Evolutionary conservation across 345 rosid species (phyloP).

Genomic region (Boechera stricta): DNA sequence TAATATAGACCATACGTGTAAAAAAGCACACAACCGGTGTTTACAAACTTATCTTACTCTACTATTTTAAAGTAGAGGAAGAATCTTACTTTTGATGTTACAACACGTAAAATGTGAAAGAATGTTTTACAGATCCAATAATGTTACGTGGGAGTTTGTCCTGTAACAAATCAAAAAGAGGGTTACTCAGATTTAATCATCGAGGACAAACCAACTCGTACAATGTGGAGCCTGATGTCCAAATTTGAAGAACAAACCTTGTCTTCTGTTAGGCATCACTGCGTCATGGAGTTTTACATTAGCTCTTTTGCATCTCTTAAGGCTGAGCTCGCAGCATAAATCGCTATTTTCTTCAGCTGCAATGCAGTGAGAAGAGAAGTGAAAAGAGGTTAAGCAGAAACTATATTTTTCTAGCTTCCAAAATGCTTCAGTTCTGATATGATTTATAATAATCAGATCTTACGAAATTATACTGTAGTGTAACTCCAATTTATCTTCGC

Average conservation of each 20-base stretch:
- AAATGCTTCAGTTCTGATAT: not conserved
- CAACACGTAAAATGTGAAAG: not conserved
- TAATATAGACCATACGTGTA: not conserved
- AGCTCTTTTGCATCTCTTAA: slow-evolving; percentile 32
- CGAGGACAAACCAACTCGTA: not conserved
- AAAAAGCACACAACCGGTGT: not conserved
- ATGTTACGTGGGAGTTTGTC: not conserved
- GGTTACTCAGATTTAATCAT: not conserved
- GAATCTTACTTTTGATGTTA: not conserved
- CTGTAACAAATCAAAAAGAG: slow-evolving; percentile 14
- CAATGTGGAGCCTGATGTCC: slow-evolving; percentile 15
- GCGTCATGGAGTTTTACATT: slow-evolving; percentile 17
- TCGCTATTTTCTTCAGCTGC: slow-evolving; percentile 40
- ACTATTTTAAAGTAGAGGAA: not conserved
- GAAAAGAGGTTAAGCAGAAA: slow-evolving; percentile 1
- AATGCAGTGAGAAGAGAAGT: slow-evolving; percentile 13
- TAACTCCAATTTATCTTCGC: slow-evolving; percentile 76
- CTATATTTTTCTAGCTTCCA: not conserved
- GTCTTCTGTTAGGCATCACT: slow-evolving; percentile 19
- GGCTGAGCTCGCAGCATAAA: slow-evolving; percentile 47
- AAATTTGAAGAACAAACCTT: slow-evolving; percentile 22
- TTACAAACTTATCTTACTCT: not conserved
- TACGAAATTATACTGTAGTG: too few relatives aligned
- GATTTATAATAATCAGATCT: not conserved
- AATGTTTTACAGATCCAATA: not conserved